Percentiles rank a stretch among this genome's conserved stretches.
Evolutionary conservation across 495 filamentous ascomycete species (phyloP).

Genomic region (Aspergillus affinis): DNA sequence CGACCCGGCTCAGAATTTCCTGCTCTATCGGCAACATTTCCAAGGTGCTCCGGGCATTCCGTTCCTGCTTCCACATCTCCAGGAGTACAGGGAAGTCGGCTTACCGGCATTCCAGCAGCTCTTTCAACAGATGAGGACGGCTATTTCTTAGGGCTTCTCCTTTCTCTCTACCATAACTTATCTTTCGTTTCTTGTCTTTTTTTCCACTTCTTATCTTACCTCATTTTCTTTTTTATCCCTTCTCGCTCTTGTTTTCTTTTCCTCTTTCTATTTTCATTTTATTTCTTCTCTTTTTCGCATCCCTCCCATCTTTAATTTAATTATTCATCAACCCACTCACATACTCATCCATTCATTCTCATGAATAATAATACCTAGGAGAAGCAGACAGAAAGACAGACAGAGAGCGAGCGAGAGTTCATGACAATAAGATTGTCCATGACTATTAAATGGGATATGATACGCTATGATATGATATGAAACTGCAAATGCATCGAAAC

Average conservation of each 20-base stretch:
- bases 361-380: too few species aligned
- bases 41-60: constrained; percentile 35
- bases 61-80: constrained; percentile 41
- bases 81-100: constrained; percentile 35
- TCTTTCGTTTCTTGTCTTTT: constrained; percentile 2
- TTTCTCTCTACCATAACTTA: not conserved
- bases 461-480: too few species aligned
- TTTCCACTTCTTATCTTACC: not conserved
- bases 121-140: constrained; percentile 24
- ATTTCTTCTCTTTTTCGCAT: not conserved
- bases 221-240: constrained; percentile 3
- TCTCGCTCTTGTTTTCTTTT: not conserved
- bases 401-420: too few species aligned
- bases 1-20: constrained; percentile 33
- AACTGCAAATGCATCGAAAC: not conserved
- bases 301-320: too few species aligned
- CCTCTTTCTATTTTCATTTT: not conserved
- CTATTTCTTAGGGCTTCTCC: not conserved
- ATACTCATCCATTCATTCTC: too few species aligned
- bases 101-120: constrained; percentile 31
- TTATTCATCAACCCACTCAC: too few species aligned
- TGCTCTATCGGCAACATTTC: constrained; percentile 38
- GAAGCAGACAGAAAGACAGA: too few species aligned
- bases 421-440: too few species aligned
- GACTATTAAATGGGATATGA: not conserved